Base-by-base conservation (phyloP, 345 rosid genomes). In the Passiflora organensis region DNA sequence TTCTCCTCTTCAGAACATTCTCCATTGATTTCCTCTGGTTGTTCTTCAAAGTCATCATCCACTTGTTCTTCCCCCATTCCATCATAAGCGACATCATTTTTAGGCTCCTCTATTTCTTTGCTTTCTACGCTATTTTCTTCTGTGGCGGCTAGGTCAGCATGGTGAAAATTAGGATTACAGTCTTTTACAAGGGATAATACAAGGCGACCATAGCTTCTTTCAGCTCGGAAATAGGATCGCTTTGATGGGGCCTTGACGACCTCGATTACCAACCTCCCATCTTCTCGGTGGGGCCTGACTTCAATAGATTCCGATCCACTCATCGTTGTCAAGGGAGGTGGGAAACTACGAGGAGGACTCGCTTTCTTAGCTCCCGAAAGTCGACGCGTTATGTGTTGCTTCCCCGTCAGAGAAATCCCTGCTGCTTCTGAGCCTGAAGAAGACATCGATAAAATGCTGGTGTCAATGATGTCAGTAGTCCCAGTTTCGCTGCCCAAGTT, bases 401-500 rank as follows among this genome's bases (percentile, higher is more conserved):
- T 66, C 66, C 71, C 58, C 19, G 73, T 48, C 21, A 74, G 66
- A 52, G 53, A 2, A 62, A 61, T 52, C 45, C 13, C 42, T 28
- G 34, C 66, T 1, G 25, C 49, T 10, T 32, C 20, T 2, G 56
- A 6, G 23, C 63, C 75, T 19, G 38, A 21, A 3, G 81, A 58
- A 14, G 62, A 48, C 50, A 64, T 41, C 24, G 72, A 62, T 69
- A 78, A 68, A 39, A 70, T 53, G 59, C 57, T 60, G 32, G 60
- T 69, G 9, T 72, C 74, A 12, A 51, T 48, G 25, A 70, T 62
- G 46, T 83, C 86, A 52, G 24, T 48, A 49, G 24, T 48, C 5
- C 97, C 96, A 0, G 88, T 83, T 72, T 91, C 98, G 42, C 76
- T 82, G 2, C 98, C 96, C 10, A 91, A 74, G 57, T 72, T 82